Evolutionary conservation across 108 stramenopile species (phyloP).

Genomic region (Parmales sp.): DNA sequence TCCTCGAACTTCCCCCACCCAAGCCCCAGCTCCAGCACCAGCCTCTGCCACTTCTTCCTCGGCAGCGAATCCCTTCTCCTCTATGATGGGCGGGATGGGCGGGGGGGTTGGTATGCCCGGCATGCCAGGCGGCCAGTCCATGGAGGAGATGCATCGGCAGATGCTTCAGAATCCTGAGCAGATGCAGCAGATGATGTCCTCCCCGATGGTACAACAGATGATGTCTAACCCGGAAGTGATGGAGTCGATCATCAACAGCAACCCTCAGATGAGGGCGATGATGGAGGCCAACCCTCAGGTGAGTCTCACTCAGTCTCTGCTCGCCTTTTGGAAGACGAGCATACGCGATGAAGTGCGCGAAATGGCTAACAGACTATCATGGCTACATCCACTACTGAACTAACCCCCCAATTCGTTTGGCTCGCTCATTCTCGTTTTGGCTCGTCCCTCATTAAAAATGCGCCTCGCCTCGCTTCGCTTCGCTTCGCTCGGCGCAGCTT

Average conservation of each 20-base stretch:
- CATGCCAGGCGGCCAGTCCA: too few species aligned
- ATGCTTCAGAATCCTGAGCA: not conserved
- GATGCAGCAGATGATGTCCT: not conserved
- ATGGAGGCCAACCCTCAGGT: not conserved
- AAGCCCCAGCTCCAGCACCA: not conserved
- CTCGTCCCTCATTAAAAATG: too few species aligned
- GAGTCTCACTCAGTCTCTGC: not conserved
- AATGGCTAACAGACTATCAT: too few species aligned
- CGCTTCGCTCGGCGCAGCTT: not conserved
- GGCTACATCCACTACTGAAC: too few species aligned
- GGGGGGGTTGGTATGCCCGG: not conserved
- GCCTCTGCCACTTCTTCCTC: not conserved
- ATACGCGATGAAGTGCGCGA: too few species aligned
- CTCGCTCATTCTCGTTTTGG: too few species aligned
- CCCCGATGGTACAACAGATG: constrained; percentile 8
- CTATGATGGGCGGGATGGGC: too few species aligned
- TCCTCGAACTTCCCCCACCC: not conserved
- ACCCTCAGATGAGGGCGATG: not conserved
- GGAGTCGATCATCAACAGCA: not conserved
- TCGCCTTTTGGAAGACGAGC: too few species aligned
- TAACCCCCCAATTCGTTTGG: too few species aligned
- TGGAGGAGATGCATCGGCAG: not conserved
- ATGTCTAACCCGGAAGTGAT: constrained; percentile 7
- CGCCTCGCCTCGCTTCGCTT: too few species aligned
- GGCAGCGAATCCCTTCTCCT: not conserved